These are phyloP conservation scores for Arthrobotrys sinensis DNA, from an alignment of 2,329 filamentous ascomycete species.

Conservation along the genomic window DNA sequence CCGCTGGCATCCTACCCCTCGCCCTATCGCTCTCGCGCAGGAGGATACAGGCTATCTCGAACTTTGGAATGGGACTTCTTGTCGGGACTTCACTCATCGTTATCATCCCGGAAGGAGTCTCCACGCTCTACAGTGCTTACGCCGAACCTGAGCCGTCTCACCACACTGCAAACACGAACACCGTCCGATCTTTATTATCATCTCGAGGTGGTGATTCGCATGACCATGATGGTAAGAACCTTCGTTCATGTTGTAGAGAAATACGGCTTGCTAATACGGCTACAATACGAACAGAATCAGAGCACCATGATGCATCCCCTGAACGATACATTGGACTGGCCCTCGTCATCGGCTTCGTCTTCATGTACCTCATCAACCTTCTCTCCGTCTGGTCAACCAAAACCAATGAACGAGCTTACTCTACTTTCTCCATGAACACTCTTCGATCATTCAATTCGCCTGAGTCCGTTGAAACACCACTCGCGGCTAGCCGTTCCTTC, in stretches of 20 bases:
- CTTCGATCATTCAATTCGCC: slow-evolving; percentile 65
- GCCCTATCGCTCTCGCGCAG: slow-evolving; percentile 89
- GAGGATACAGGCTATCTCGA: slow-evolving; percentile 89
- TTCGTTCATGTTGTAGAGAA: neutral
- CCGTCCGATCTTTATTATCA: slow-evolving; percentile 7
- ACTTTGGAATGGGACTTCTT: slow-evolving; percentile 91
- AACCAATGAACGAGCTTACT: slow-evolving; percentile 77
- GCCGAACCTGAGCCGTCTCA: slow-evolving; percentile 65
- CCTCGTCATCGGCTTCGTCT: slow-evolving; percentile 87
- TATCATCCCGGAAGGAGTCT: slow-evolving; percentile 96
- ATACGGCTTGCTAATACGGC: neutral
- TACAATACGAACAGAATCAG: slow-evolving; percentile 62
- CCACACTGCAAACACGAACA: slow-evolving; percentile 63
- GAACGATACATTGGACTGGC: slow-evolving; percentile 89
- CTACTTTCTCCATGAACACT: slow-evolving; percentile 79
- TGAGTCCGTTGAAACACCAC: slow-evolving; percentile 61
- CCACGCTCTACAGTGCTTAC: slow-evolving; percentile 81
- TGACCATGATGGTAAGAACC: neutral
- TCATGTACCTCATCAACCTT: slow-evolving; percentile 97
- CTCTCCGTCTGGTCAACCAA: slow-evolving; percentile 80
- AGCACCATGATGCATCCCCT: slow-evolving; percentile 71
- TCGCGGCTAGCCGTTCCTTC: slow-evolving; percentile 65
- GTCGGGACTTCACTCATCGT: slow-evolving; percentile 96
- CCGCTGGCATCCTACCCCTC: slow-evolving; percentile 90
- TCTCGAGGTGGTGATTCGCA: slow-evolving; percentile 14